phyloP scores from a whole-genome alignment of 805 yeast genomes.

The Sugiyamaella floridensis region DNA sequence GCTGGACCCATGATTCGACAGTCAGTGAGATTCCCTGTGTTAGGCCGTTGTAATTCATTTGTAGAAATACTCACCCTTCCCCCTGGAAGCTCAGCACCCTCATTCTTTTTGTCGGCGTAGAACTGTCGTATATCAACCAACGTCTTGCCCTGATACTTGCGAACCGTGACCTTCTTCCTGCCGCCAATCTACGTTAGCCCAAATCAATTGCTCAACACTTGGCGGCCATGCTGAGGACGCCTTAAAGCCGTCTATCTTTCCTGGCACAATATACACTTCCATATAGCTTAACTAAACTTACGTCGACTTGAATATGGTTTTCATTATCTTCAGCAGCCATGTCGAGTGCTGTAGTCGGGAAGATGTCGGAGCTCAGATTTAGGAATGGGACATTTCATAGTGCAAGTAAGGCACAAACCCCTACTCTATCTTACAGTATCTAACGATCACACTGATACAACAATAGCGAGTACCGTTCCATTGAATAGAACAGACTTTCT shows the following conservation, averaged over 20 bases:
- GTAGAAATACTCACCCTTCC: conserved; percentile 47
- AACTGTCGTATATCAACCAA: conserved; percentile 82
- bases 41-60: conserved; percentile 14
- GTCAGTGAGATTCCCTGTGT: conserved; percentile 28
- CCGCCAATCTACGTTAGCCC: conserved; percentile 39
- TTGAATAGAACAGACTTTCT: background rate
- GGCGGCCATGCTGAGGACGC: no score
- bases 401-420: no score
- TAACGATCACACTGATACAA: no score
- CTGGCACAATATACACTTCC: background rate
- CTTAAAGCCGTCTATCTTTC: no score
- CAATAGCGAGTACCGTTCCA: no score
- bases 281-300: background rate
- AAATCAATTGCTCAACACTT: no score
- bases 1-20: conserved; percentile 21
- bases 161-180: conserved; percentile 65
- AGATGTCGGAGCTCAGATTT: no score
- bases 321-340: background rate
- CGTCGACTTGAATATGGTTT: conserved; percentile 1
- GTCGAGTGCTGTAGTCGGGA: no score
- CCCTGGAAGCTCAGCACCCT: conserved; percentile 70
- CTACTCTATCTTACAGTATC: no score
- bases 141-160: conserved; percentile 57
- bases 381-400: no score
- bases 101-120: conserved; percentile 36